Conservation (phyloP, 306 rosid species). For the Dryas octopetala region DNA sequence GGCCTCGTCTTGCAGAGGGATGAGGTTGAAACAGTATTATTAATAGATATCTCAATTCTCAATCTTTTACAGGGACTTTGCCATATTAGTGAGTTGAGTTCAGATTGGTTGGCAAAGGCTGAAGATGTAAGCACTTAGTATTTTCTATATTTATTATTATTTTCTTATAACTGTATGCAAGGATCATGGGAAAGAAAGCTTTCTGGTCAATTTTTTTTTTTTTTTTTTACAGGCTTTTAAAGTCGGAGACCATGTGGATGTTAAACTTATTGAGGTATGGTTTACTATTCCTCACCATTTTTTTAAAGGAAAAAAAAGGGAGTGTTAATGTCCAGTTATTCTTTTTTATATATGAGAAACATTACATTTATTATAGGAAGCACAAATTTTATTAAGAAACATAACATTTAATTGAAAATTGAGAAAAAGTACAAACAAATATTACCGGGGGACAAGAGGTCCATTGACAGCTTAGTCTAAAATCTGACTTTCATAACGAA, state of each 20-base stretch:
- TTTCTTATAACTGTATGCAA: not conserved
- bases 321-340: no score
- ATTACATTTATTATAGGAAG: no score
- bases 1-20: slow-evolving; percentile 3
- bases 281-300: not conserved
- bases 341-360: no score
- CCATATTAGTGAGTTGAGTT: slow-evolving; percentile 90
- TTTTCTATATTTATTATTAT: slow-evolving; percentile 1
- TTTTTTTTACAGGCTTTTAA: slow-evolving; percentile 65
- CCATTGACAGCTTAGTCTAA: no score
- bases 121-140: slow-evolving; percentile 66
- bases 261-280: slow-evolving; percentile 91
- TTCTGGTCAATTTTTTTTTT: slow-evolving; percentile 21
- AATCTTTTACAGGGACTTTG: slow-evolving; percentile 79
- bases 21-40: slow-evolving; percentile 4
- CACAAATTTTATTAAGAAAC: no score
- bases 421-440: no score
- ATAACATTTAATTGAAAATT: no score
- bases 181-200: not conserved
- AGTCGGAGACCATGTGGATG: slow-evolving; percentile 86
- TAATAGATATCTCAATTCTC: slow-evolving; percentile 20
- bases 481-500: no score
- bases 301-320: no score
- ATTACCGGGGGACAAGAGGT: no score
- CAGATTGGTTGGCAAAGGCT: slow-evolving; percentile 89